Evolutionary conservation across 2,329 filamentous ascomycete species (phyloP).

Genomic region (Coniella vitis): DNA sequence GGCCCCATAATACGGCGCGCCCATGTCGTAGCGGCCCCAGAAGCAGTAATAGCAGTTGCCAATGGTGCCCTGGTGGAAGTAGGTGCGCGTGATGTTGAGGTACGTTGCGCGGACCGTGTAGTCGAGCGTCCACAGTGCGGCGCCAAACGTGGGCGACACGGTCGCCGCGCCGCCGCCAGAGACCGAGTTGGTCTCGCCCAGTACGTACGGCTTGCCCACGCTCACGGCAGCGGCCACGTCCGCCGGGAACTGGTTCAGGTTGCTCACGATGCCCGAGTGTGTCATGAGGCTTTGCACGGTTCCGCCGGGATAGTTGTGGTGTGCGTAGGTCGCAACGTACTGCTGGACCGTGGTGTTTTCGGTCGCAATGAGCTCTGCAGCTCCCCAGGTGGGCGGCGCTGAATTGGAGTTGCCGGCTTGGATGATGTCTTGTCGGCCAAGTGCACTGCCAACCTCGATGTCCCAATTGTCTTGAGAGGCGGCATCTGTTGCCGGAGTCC

Average conservation of each 20-base stretch:
- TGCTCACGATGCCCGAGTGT: constrained; percentile 33
- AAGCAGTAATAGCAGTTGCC: constrained; percentile 45
- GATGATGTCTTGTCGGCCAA: constrained; percentile 29
- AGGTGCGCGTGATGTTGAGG: constrained; percentile 32
- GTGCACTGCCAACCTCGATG: constrained; percentile 28
- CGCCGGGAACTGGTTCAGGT: constrained; percentile 32
- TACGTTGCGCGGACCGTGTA: constrained; percentile 31
- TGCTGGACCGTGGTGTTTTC: constrained; percentile 29
- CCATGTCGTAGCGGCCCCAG: constrained; percentile 41
- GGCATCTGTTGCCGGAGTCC: constrained; percentile 31
- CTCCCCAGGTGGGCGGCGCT: constrained; percentile 30
- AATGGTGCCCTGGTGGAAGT: constrained; percentile 47
- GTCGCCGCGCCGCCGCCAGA: constrained; percentile 32
- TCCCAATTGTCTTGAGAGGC: constrained; percentile 34
- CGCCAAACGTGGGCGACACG: constrained; percentile 39
- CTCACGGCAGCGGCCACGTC: constrained; percentile 33
- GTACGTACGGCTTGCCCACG: constrained; percentile 36
- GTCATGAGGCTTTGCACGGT: constrained; percentile 36
- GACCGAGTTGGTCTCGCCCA: constrained; percentile 44
- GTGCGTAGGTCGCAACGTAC: constrained; percentile 36
- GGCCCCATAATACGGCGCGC: constrained; percentile 45
- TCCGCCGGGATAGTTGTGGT: constrained; percentile 43
- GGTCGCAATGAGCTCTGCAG: constrained; percentile 31
- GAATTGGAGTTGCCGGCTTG: constrained; percentile 35
- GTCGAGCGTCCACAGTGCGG: constrained; percentile 45